Percentiles rank a stretch among this genome's conserved stretches.
These are phyloP conservation scores for Penicillium sp. DNA, from an alignment of 2,329 filamentous ascomycete species.

Conservation along the genomic window DNA sequence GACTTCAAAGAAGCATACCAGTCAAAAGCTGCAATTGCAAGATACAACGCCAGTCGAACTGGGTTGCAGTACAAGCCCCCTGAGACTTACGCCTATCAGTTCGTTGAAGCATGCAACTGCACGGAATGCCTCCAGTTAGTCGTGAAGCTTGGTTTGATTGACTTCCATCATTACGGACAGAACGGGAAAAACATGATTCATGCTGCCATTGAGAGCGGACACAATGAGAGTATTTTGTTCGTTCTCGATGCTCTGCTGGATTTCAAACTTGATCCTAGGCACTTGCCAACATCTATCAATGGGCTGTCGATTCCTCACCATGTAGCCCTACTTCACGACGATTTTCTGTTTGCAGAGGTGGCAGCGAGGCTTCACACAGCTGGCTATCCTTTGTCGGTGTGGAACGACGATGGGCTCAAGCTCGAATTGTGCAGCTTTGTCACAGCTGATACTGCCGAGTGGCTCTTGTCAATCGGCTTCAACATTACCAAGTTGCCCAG, in stretches of 20 bases:
- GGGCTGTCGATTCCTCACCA: conserved; percentile 5
- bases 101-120: not conserved
- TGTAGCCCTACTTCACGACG: not conserved
- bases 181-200: conserved; percentile 1
- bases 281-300: conserved; percentile 1
- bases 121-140: not conserved
- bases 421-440: conserved; percentile 3
- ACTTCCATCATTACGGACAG: not conserved
- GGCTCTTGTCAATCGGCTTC: conserved; percentile 1
- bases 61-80: not conserved
- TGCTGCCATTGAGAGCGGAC: not conserved
- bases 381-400: not conserved
- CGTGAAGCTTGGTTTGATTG: not conserved
- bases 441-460: not conserved
- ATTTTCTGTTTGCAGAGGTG: not conserved
- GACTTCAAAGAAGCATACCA: conserved; percentile 1
- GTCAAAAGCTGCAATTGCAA: not conserved
- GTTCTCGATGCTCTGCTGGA: not conserved
- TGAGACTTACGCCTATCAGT: not conserved
- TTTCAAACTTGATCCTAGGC: not conserved
- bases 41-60: not conserved
- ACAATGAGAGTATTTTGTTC: not conserved
- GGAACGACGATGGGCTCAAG: conserved; percentile 7
- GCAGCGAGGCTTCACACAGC: not conserved
- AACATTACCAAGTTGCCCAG: conserved; percentile 4